Base-by-base conservation (phyloP, 345 rosid genomes). In the Theobroma cacao region DNA sequence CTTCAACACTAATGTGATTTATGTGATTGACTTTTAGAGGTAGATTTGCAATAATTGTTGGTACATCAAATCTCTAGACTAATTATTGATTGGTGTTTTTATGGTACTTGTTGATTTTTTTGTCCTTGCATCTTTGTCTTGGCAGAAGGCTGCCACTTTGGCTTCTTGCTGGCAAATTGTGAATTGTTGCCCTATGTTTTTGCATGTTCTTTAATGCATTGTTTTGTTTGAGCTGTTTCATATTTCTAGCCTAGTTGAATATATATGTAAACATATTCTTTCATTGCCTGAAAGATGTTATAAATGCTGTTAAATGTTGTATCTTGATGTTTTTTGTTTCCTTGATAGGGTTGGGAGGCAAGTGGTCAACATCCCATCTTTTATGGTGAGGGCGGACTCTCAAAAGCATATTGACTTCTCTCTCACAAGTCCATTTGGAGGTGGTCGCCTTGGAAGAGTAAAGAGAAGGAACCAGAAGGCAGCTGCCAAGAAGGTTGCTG, bases 391-490 rank as follows among this genome's bases (percentile, higher is more conserved):
- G 48, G 65, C 83, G 1, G 86, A 86, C 17, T 83, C 88, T 9
- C 85, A 86, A 75, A 86, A 86, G 41, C 88, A 86, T 31, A 34
- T 86, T 2, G 84, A 85, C 67, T 83, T 85, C 75, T 81, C 86
- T 31, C 82, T 83, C 5, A 85, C 88, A 2, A 86, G 88, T 69
- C 86, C 88, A 1, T 83, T 86, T 0, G 86, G 86, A 75, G 88
- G 88, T 75, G 88, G 88, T 28, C 73, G 84, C 48, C 84, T 84
- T 12, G 88, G 88, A 66, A 83, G 88, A 76, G 88, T 85, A 72
- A 85, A 85, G 84, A 78, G 86, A 85, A 85, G 48, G 86, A 83
- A 85, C 53, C 75, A 72, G 81, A 85, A 58, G 62, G 78, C 84
- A 3, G 86, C 84, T 28, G 79, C 84, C 36, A 85, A 85, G 82